These are phyloP conservation scores for Sporisorium scitamineum DNA, from an alignment of 1,284 basidiomycete genomes.

Conservation along the genomic window DNA sequence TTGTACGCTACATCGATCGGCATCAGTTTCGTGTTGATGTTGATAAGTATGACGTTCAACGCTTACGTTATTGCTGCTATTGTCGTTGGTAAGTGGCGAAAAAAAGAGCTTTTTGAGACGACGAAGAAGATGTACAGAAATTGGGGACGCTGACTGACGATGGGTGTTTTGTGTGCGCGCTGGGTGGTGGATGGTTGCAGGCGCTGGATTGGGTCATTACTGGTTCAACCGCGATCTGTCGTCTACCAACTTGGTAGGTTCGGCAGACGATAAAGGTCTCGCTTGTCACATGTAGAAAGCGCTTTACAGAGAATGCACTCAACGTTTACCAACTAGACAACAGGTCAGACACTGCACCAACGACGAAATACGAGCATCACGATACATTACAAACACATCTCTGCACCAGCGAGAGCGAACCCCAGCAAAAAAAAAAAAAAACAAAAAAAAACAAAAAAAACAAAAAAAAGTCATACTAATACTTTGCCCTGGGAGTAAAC, in stretches of 20 bases:
- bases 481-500: slow-evolving; percentile 33
- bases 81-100: slow-evolving; percentile 41
- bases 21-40: slow-evolving; percentile 56
- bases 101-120: background rate
- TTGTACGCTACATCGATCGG: slow-evolving; percentile 46
- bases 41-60: slow-evolving; percentile 64
- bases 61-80: slow-evolving; percentile 51
- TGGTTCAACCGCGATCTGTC: slow-evolving; percentile 29
- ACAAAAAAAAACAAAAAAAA: no score
- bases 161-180: background rate
- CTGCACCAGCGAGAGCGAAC: no score
- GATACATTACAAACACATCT: background rate
- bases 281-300: slow-evolving; percentile 35
- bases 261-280: slow-evolving; percentile 18
- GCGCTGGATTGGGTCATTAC: slow-evolving; percentile 46
- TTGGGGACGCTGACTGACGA: background rate
- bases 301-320: no score
- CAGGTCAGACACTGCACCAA: background rate
- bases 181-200: no score
- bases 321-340: no score
- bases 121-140: background rate
- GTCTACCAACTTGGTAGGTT: background rate
- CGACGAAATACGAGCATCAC: background rate
- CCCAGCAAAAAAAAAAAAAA: no score
- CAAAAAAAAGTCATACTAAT: background rate